Evolutionary conservation across 192 early-diverging fungal genomes (phyloP).

Genomic region (Umbelopsis ramanniana): DNA sequence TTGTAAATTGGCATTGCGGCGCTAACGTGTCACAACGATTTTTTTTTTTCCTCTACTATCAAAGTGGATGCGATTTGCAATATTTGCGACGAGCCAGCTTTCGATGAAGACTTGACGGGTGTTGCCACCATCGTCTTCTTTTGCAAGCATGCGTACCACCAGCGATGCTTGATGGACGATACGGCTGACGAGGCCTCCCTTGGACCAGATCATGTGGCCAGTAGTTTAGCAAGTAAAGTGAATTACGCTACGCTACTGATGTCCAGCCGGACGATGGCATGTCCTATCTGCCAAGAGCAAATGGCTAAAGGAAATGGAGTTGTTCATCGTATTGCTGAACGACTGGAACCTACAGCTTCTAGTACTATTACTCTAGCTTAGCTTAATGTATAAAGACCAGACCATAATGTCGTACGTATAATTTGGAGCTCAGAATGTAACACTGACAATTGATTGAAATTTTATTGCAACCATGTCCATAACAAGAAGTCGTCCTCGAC

Average conservation of each 20-base stretch:
- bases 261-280: conserved; percentile 45
- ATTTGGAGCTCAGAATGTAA: conserved; percentile 15
- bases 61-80: conserved; percentile 51
- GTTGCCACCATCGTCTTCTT: conserved; percentile 82
- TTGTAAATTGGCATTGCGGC: neutral
- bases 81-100: conserved; percentile 52
- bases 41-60: neutral
- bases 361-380: neutral
- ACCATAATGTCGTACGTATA: neutral
- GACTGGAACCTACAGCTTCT: conserved; percentile 18
- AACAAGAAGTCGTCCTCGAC: conserved; percentile 3
- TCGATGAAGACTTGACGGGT: conserved; percentile 37
- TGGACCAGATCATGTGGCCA: conserved; percentile 22
- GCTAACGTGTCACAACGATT: conserved; percentile 2
- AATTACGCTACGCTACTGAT: conserved; percentile 53
- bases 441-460: conserved; percentile 2
- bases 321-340: conserved; percentile 35
- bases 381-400: neutral
- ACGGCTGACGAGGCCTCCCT: conserved; percentile 43
- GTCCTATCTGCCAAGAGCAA: conserved; percentile 60
- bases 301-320: conserved; percentile 42
- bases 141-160: conserved; percentile 90
- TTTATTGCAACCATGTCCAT: neutral
- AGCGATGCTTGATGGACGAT: conserved; percentile 74
- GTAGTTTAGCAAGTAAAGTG: conserved; percentile 47